Conservation (phyloP, 78 protist species). For the Capsaspora owczarzaki region DNA sequence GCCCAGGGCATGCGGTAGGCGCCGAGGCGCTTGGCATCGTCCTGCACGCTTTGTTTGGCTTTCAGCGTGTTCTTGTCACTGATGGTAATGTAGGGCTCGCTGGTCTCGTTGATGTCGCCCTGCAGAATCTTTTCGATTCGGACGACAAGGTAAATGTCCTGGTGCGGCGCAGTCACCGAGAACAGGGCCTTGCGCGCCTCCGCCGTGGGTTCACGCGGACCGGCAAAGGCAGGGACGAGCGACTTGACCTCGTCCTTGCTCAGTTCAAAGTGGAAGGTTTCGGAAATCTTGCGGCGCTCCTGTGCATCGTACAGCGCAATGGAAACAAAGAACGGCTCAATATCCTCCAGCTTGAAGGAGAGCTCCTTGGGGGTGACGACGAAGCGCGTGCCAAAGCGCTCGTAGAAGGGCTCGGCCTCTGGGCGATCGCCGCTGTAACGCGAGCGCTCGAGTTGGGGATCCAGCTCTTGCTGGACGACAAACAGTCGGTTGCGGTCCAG, state of each 20-base stretch:
- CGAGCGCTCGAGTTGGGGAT: no score
- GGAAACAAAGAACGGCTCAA: background rate
- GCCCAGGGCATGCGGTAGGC: slow-evolving; percentile 4
- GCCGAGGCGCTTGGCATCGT: slow-evolving; percentile 10
- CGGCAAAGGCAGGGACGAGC: background rate
- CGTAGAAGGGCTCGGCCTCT: background rate
- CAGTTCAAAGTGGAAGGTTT: background rate
- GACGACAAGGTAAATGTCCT: background rate
- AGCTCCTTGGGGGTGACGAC: background rate
- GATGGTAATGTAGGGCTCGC: background rate
- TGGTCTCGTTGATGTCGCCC: background rate
- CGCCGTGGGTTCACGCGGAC: background rate
- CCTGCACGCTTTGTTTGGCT: no score
- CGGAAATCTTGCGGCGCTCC: background rate
- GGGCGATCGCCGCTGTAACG: no score
- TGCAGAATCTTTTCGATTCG: slow-evolving; percentile 9
- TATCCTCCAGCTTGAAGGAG: background rate
- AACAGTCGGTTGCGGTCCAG: no score
- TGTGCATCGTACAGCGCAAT: background rate
- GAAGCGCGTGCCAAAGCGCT: background rate
- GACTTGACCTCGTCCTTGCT: background rate
- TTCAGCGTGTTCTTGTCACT: background rate
- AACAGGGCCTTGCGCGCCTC: background rate
- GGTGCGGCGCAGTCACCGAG: background rate
- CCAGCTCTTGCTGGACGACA: no score